Evolutionary conservation across 495 filamentous ascomycete genomes (phyloP), one percentile per base, ranked within the genome.

Genomic region (Neurospora sp.): DNA sequence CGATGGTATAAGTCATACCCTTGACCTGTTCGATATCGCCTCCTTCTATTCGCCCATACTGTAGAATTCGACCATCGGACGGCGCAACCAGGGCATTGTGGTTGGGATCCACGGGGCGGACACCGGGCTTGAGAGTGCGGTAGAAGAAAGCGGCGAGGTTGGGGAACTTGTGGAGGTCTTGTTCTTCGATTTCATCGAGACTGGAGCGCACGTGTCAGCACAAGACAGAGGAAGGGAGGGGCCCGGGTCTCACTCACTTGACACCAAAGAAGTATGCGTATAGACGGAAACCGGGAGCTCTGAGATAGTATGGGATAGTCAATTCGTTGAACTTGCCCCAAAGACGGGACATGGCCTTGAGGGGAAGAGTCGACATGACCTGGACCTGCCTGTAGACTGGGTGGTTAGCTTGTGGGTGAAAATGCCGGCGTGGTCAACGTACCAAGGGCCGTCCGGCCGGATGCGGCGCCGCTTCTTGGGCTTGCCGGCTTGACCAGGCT

Each of bases 21-120:
- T 99, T 99, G 46, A 98, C 95, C 80, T 98, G 96, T 81, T 98
- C 96, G n/a, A 99, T 94, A 76, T 97, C 92, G 39, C 94, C 95
- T 69, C 92, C 88, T 75, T 96, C 91, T 71, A 99, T 97, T 74
- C 88, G 91, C 4, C 96, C 96, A 76, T 93, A 98, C 78, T 98
- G 96, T 18, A 99, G 85, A 38, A 99, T 86, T 69, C 90, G 89
- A 10, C 96, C 96, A 81, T 99, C 96, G 16, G 96, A 88, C 14
- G 96, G 96, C 0, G 94, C 93, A 3, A 98, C 81, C 11, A 99
- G 84, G 3, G 92, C 91, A 74, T 89, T 90, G 3, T 88, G 88
- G 76, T 94, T 91, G 0, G 91, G 87, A 78, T 98, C 94, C 14
- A 98, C 83, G 3, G 95, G 94, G n/a, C 96, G 91, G 5, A 87